Conservation (phyloP, 352 stramenopile species). For the Globisporangium ultimum region DNA sequence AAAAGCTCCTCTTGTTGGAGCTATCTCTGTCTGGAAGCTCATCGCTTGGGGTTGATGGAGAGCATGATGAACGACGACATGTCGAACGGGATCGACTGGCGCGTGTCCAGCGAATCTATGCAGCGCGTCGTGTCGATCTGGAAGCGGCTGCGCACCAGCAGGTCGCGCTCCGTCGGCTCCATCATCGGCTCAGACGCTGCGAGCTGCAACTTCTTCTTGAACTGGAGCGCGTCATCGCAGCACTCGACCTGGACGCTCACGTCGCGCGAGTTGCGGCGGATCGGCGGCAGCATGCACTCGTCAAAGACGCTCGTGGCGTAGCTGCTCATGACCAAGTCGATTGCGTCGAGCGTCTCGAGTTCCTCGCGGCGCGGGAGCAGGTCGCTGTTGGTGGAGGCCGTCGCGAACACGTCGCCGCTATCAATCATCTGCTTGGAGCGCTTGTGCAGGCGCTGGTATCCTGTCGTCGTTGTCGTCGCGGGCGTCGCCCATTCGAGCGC, state of each 20-base stretch:
- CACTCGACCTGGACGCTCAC: slow-evolving; percentile 11
- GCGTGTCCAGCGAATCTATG: slow-evolving; percentile 12
- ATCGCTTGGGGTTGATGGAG: slow-evolving; percentile 13
- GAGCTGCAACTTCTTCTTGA: slow-evolving; percentile 18
- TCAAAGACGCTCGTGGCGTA: slow-evolving; percentile 5
- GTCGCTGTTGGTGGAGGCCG: not conserved
- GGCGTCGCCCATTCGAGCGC: slow-evolving; percentile 37
- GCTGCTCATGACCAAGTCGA: slow-evolving; percentile 11
- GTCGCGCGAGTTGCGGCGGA: slow-evolving; percentile 15
- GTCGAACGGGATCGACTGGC: slow-evolving; percentile 10
- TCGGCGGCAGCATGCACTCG: slow-evolving; percentile 12
- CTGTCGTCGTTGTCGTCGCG: slow-evolving; percentile 11
- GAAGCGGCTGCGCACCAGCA: slow-evolving; percentile 5
- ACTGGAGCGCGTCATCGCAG: slow-evolving; percentile 10
- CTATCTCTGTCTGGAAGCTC: not conserved
- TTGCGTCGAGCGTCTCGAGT: not conserved
- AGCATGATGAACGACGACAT: slow-evolving; percentile 15
- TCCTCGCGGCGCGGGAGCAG: not conserved
- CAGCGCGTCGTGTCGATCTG: slow-evolving; percentile 8
- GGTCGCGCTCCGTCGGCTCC: slow-evolving; percentile 6
- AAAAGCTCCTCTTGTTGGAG: not conserved
- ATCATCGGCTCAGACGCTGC: not conserved
- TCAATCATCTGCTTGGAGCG: slow-evolving; percentile 13
- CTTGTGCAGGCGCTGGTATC: slow-evolving; percentile 9
- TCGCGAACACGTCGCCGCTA: not conserved